Percentiles rank a stretch among this genome's conserved stretches.
Evolutionary conservation across 148 eudicot genomes (phyloP).

Genomic region (Diospyros kaki): DNA sequence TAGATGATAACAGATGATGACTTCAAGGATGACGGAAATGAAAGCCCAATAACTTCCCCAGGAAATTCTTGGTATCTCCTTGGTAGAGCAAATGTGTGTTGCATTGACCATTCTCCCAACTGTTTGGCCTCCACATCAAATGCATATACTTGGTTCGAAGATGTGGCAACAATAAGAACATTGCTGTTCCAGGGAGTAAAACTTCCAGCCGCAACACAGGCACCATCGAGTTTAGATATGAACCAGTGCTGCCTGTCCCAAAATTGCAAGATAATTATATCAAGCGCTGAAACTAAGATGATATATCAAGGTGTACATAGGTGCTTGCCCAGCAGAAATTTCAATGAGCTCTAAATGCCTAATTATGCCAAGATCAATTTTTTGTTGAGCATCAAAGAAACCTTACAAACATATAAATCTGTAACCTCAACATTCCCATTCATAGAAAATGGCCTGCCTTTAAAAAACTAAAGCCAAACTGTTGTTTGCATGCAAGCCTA

Average conservation of each 20-base stretch:
- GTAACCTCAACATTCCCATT: too few species aligned
- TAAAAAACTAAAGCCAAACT: too few species aligned
- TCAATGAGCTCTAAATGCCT: not conserved
- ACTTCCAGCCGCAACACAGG: slow-evolving; percentile 86
- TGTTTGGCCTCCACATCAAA: slow-evolving; percentile 91
- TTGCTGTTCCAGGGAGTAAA: slow-evolving; percentile 74
- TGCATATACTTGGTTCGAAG: slow-evolving; percentile 85
- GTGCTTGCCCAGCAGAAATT: not conserved
- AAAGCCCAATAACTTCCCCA: slow-evolving; percentile 92
- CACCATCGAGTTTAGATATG: slow-evolving; percentile 82
- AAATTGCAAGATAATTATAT: not conserved
- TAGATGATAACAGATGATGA: slow-evolving; percentile 66
- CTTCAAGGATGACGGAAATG: slow-evolving; percentile 69
- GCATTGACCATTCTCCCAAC: slow-evolving; percentile 76
- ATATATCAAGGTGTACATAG: not conserved
- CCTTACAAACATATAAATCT: too few species aligned
- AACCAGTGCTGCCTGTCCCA: slow-evolving; percentile 92
- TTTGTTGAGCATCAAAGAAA: not conserved
- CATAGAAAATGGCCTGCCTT: too few species aligned
- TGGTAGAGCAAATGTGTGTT: slow-evolving; percentile 61
- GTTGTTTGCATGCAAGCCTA: too few species aligned
- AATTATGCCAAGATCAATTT: not conserved
- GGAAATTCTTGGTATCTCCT: slow-evolving; percentile 77
- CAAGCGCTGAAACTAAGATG: not conserved
- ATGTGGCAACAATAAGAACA: slow-evolving; percentile 75